Evolutionary conservation across 2,329 filamentous ascomycete species (phyloP).

Genomic region (Claviceps sp.): DNA sequence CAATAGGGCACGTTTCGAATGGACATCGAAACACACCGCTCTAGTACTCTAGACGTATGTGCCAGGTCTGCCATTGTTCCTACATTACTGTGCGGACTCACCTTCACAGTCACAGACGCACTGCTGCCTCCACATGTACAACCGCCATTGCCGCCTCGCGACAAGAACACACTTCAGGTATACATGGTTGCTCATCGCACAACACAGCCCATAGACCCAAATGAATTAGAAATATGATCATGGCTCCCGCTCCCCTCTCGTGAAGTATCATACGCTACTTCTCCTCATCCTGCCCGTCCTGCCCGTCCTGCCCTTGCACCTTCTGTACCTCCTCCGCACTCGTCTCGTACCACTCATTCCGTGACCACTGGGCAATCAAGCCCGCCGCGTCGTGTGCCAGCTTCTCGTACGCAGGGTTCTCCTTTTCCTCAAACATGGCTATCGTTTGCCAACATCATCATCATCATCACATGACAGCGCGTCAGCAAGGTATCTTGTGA

Average conservation of each 20-base stretch:
- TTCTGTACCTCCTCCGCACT: conserved; percentile 7
- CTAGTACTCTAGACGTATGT: no score
- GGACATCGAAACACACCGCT: no score
- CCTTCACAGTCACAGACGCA: no score
- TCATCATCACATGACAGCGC: not conserved
- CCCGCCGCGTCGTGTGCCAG: conserved; percentile 53
- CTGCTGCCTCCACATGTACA: no score
- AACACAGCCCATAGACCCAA: not conserved
- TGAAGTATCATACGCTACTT: not conserved
- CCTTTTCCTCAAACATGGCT: conserved; percentile 60
- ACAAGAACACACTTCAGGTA: not conserved
- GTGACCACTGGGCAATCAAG: conserved; percentile 51
- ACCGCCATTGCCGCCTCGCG: not conserved
- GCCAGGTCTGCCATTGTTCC: no score
- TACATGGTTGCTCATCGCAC: not conserved
- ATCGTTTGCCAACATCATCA: not conserved
- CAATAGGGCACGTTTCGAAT: no score
- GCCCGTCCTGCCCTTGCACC: not conserved
- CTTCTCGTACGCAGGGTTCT: conserved; percentile 59
- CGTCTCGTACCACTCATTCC: conserved; percentile 49
- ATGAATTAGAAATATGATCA: not conserved
- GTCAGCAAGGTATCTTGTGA: conserved; percentile 3
- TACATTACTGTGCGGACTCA: no score
- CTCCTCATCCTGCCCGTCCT: not conserved
- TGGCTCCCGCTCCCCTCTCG: not conserved